Percentiles rank a stretch among this genome's conserved stretches.
Evolutionary conservation across 1,139 yeast genomes (phyloP).

Genomic region (Hemisphaericaspora subhashii): DNA sequence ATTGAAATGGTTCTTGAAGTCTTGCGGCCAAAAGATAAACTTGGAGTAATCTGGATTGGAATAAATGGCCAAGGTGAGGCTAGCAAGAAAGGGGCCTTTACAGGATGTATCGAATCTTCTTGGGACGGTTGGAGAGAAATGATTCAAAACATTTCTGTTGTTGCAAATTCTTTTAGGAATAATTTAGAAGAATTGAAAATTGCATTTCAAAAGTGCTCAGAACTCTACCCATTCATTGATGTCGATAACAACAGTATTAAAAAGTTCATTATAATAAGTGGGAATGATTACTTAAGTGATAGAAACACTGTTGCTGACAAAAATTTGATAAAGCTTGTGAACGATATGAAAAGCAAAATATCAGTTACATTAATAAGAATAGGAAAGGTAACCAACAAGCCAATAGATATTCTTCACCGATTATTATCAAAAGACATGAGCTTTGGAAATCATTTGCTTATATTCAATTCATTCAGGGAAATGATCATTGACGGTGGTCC

Average conservation of each 20-base stretch:
- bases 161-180: slow-evolving; percentile 21
- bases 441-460: slow-evolving; percentile 21
- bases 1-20: slow-evolving; percentile 27
- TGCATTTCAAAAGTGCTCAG: slow-evolving; percentile 31
- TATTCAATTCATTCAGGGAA: slow-evolving; percentile 21
- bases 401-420: slow-evolving; percentile 18
- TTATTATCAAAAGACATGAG: slow-evolving; percentile 15
- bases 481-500: slow-evolving; percentile 12
- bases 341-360: slow-evolving; percentile 14
- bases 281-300: slow-evolving; percentile 15
- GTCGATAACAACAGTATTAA: slow-evolving; percentile 21
- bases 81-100: slow-evolving; percentile 46
- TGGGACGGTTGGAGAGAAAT: slow-evolving; percentile 63
- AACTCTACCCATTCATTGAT: slow-evolving; percentile 31
- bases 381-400: slow-evolving; percentile 22
- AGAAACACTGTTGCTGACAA: background rate
- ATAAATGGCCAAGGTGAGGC: slow-evolving; percentile 38
- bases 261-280: slow-evolving; percentile 28
- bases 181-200: slow-evolving; percentile 27
- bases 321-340: slow-evolving; percentile 8
- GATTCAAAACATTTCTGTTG: slow-evolving; percentile 41
- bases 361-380: slow-evolving; percentile 28
- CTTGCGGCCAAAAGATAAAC: slow-evolving; percentile 44
- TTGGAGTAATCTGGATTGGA: slow-evolving; percentile 58
- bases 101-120: slow-evolving; percentile 50